Conservation (phyloP, 2,329 filamentous ascomycete genomes). For the Xylaria sp. region DNA sequence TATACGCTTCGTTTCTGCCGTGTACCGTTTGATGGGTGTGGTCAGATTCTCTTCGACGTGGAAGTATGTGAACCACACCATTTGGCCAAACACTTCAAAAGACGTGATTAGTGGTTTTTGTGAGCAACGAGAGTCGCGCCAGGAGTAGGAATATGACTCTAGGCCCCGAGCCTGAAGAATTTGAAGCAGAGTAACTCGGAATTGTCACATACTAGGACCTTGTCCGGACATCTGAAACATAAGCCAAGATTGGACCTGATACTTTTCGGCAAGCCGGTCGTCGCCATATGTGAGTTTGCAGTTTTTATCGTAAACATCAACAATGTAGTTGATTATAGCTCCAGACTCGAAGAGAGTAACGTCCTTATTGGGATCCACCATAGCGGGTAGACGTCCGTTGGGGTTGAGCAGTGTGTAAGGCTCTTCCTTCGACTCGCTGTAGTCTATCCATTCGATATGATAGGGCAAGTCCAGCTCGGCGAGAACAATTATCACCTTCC, state of each 20-base stretch:
- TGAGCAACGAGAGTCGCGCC: background rate
- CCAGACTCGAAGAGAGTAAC: slow-evolving; percentile 61
- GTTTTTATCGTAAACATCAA: slow-evolving; percentile 57
- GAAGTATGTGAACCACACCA: slow-evolving; percentile 49
- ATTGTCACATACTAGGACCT: slow-evolving; percentile 49
- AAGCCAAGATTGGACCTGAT: slow-evolving; percentile 55
- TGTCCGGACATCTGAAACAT: slow-evolving; percentile 56
- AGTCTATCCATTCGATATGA: slow-evolving; percentile 40
- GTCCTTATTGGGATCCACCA: slow-evolving; percentile 55
- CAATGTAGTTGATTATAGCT: slow-evolving; percentile 61
- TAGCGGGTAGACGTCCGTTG: slow-evolving; percentile 51
- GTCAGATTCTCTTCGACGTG: slow-evolving; percentile 49
- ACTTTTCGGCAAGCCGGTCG: slow-evolving; percentile 50
- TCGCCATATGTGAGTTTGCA: slow-evolving; percentile 53
- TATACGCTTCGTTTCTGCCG: slow-evolving; percentile 41
- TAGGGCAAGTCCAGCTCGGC: slow-evolving; percentile 48
- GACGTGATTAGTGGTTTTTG: background rate
- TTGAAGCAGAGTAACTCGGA: background rate
- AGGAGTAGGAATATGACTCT: background rate
- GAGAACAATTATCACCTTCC: slow-evolving; percentile 47
- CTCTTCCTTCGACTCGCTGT: slow-evolving; percentile 48
- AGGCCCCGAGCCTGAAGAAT: background rate
- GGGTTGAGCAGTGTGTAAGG: slow-evolving; percentile 49
- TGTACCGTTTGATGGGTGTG: slow-evolving; percentile 45
- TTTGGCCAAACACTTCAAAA: slow-evolving; percentile 46